Base-by-base conservation (phyloP, 768 basidiomycete genomes). In the Calocybe cyanea region DNA sequence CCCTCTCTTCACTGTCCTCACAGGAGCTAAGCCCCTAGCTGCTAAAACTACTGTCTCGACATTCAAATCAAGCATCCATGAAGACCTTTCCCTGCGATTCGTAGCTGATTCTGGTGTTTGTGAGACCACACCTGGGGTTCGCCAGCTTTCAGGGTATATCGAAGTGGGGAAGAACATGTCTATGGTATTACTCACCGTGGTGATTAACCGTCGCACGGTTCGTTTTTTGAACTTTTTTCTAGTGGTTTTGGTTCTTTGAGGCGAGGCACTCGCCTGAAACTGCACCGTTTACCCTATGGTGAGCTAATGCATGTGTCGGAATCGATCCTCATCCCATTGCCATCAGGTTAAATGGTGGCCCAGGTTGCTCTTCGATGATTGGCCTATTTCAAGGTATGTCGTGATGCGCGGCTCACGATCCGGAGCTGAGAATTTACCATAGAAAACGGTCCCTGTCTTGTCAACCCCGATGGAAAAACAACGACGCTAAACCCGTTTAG, bases 201-300 rank as follows among this genome's bases (percentile, higher is more conserved):
- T 17, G 15, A 6, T 9, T 13, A 28, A 24, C 4, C 14, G 10
- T n/a, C 17, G 7, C 17, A 10, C 7, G 20, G 4, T 36, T 5
- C 6, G 6, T 28, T 28, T 6, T 11, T 14, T 15, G 14, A 13
- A 15, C 14, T 4, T 17, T 25, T 19, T 33, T 24, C 25, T 20
- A 83, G 82, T 85, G 80, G 80, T 85, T 85, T 56, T 85, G 83
- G 80, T 85, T 84, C 61, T 86, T 85, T 43, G 84, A 80, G 50
- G 73, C 83, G 2, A 71, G 84, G 11, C 62, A 76, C 23, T 64
- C 69, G 2, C 79, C 82, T 0, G 76, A 81, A 39, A 80, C 71
- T 1, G 81, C 82, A 0, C 83, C 83, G 0, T 78, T 86, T 54
- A 81, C 81, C 2, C 66, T 85, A 18, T 85, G 83, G 82, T 79